These are phyloP conservation scores for Tarenaya hassleriana DNA, from an alignment of 345 rosid species.

Conservation along the genomic window DNA sequence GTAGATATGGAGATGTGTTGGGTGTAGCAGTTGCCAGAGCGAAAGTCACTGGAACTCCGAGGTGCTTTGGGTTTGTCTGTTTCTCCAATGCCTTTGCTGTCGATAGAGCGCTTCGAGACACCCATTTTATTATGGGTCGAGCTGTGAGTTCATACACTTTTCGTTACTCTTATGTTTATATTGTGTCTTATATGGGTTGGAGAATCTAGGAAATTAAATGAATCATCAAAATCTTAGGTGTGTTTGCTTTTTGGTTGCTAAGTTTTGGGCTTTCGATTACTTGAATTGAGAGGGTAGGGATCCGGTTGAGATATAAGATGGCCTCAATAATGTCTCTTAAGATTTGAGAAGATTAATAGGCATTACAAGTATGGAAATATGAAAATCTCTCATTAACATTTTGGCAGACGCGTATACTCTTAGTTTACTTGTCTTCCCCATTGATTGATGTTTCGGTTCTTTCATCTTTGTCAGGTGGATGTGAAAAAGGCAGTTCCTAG, in stretches of 20 bases:
- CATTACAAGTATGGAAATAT: too few relatives aligned
- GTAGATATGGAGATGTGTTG: conserved; percentile 56
- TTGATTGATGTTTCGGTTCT: not conserved
- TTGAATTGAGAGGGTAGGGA: too few relatives aligned
- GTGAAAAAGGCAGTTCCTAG: conserved; percentile 48
- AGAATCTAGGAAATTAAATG: too few relatives aligned
- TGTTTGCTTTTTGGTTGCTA: too few relatives aligned
- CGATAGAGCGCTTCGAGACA: conserved; percentile 45
- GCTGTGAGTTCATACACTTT: conserved; percentile 41
- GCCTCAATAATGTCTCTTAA: too few relatives aligned
- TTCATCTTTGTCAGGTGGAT: conserved; percentile 38
- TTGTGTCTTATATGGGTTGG: conserved; percentile 1
- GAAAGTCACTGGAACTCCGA: conserved; percentile 33
- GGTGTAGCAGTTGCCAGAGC: conserved; percentile 49
- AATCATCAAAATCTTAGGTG: too few relatives aligned
- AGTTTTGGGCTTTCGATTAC: too few relatives aligned
- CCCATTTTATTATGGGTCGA: conserved; percentile 64
- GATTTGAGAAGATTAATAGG: not conserved
- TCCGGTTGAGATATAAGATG: too few relatives aligned
- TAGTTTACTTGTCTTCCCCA: conserved; percentile 3
- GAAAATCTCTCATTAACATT: too few relatives aligned
- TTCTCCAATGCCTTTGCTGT: conserved; percentile 47
- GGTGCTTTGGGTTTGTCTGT: conserved; percentile 72
- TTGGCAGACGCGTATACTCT: too few relatives aligned
- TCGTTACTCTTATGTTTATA: not conserved